phyloP scores from a whole-genome alignment of 139 green algal species.

The Coelastrella sp. region DNA sequence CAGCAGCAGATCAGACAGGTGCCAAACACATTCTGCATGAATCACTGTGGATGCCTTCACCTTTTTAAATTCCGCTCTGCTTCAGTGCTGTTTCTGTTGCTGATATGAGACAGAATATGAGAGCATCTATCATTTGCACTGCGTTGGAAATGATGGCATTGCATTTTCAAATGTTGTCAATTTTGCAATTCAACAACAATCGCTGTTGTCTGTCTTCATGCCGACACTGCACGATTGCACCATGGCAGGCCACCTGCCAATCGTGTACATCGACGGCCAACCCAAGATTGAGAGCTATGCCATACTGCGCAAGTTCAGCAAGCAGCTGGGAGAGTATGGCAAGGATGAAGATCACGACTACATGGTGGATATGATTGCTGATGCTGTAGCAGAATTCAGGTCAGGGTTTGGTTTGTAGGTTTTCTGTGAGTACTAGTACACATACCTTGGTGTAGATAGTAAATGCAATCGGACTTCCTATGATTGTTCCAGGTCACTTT shows the following conservation, averaged over 20 bases:
- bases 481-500: not conserved
- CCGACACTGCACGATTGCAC: too few relatives aligned
- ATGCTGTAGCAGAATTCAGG: conserved; percentile 12
- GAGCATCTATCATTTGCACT: too few relatives aligned
- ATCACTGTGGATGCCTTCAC: too few relatives aligned
- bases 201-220: not conserved
- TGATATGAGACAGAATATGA: too few relatives aligned
- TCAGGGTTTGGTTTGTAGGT: not conserved
- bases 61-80: too few relatives aligned
- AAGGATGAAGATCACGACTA: not conserved
- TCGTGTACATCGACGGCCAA: not conserved
- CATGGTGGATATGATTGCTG: not conserved
- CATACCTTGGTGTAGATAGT: not conserved
- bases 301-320: not conserved
- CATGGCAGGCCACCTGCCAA: not conserved
- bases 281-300: not conserved
- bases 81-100: too few relatives aligned
- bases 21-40: too few relatives aligned
- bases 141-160: too few relatives aligned
- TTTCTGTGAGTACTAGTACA: not conserved
- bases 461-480: not conserved
- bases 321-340: not conserved
- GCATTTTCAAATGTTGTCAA: not conserved
- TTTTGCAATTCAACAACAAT: not conserved
- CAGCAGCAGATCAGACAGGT: too few relatives aligned